phyloP scores from a whole-genome alignment of 192 early-diverging fungal genomes.

The Backusella sp. region DNA sequence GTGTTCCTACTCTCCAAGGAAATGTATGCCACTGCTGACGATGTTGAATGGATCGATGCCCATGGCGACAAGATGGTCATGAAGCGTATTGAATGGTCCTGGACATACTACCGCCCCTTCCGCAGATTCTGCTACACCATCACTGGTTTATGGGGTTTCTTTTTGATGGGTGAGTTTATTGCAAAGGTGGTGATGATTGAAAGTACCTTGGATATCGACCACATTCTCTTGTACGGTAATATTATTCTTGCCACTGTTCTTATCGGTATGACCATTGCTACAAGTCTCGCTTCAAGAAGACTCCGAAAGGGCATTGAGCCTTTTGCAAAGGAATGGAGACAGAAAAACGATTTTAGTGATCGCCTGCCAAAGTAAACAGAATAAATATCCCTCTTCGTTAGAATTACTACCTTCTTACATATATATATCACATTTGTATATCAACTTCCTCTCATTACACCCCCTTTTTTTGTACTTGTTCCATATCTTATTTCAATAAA shows the following conservation, averaged over 20 bases:
- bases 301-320: neutral
- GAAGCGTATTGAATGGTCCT: conserved; percentile 32
- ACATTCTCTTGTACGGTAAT: conserved; percentile 38
- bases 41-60: conserved; percentile 27
- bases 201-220: conserved; percentile 35
- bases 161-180: conserved; percentile 40
- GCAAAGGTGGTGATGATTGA: conserved; percentile 38
- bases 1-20: conserved; percentile 28
- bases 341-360: neutral
- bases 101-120: conserved; percentile 29
- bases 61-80: conserved; percentile 17
- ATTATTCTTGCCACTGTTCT: conserved; percentile 28
- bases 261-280: conserved; percentile 7
- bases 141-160: conserved; percentile 34
- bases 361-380: neutral
- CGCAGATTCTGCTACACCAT: conserved; percentile 19
- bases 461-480: neutral
- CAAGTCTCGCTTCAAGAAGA: neutral
- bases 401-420: neutral
- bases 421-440: neutral
- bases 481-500: neutral
- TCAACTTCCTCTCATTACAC: neutral
- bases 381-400: neutral
- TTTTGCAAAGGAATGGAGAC: neutral
- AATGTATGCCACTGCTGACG: conserved; percentile 28